phyloP scores from a whole-genome alignment of 306 rosid genomes.

The Prunus persica region DNA sequence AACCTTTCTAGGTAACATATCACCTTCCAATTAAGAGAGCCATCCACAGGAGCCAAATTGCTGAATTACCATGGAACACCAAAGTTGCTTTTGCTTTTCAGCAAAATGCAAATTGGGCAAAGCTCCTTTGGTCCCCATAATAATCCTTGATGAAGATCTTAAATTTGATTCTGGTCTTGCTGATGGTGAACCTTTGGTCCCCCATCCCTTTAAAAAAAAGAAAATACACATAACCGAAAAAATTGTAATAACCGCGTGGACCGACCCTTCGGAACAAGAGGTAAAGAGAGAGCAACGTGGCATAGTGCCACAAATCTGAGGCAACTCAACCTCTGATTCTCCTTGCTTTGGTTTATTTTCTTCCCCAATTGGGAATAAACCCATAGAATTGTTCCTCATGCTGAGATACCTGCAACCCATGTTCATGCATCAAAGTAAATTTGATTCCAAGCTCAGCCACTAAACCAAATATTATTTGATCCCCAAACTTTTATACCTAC shows the following conservation, averaged over 20 bases:
- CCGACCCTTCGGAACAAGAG: background rate
- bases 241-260: background rate
- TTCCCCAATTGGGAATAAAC: background rate
- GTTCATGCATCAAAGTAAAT: background rate
- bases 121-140: background rate
- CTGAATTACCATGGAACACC: background rate
- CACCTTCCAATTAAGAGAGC: background rate
- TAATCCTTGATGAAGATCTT: background rate
- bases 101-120: background rate
- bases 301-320: background rate
- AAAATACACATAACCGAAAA: background rate
- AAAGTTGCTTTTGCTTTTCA: background rate
- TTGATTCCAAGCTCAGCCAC: background rate
- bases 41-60: background rate
- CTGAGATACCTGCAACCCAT: background rate
- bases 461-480: background rate
- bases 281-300: background rate
- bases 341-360: background rate
- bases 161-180: background rate
- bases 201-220: background rate
- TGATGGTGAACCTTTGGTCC: slow-evolving; percentile 1
- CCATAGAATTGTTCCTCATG: background rate
- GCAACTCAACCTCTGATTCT: slow-evolving; percentile 3
- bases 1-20: background rate
- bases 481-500: background rate